These are phyloP conservation scores for Ustilago bromivora DNA, from an alignment of 1,284 basidiomycete genomes.

Conservation along the genomic window DNA sequence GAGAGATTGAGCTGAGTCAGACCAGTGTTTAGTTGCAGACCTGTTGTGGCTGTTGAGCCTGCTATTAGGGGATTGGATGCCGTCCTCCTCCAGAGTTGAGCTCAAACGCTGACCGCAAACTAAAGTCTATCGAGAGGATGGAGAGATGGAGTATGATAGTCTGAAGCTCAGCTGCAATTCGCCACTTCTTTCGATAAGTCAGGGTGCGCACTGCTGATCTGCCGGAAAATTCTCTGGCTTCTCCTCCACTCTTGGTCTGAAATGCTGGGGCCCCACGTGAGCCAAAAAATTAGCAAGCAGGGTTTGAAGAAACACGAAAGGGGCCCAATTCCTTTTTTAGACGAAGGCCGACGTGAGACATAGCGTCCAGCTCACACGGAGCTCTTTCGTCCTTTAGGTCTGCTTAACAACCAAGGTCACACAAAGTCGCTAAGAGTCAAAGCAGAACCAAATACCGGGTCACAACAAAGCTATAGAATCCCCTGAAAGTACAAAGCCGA, in stretches of 20 bases:
- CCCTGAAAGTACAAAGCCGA: conserved; percentile 17
- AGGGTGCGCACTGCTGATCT: neutral
- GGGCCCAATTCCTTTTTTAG: neutral
- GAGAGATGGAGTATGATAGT: neutral
- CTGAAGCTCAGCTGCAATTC: neutral
- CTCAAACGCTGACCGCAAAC: neutral
- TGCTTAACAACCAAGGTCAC: neutral
- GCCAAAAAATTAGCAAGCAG: neutral
- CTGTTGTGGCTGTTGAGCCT: neutral
- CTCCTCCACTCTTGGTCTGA: neutral
- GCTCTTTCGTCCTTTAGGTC: neutral
- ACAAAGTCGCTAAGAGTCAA: neutral
- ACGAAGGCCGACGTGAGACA: neutral
- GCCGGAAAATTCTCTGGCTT: conserved; percentile 5
- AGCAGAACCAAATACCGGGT: neutral
- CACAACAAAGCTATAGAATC: neutral
- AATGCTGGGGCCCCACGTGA: conserved; percentile 6
- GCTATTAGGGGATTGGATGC: neutral
- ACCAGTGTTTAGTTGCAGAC: neutral
- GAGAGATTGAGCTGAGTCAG: neutral
- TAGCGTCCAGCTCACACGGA: neutral
- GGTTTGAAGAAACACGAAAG: neutral
- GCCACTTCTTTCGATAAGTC: neutral
- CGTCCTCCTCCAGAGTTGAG: neutral
- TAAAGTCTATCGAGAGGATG: neutral